These are phyloP conservation scores for Trifolium subterraneum DNA, from an alignment of 306 rosid species.

Conservation along the genomic window DNA sequence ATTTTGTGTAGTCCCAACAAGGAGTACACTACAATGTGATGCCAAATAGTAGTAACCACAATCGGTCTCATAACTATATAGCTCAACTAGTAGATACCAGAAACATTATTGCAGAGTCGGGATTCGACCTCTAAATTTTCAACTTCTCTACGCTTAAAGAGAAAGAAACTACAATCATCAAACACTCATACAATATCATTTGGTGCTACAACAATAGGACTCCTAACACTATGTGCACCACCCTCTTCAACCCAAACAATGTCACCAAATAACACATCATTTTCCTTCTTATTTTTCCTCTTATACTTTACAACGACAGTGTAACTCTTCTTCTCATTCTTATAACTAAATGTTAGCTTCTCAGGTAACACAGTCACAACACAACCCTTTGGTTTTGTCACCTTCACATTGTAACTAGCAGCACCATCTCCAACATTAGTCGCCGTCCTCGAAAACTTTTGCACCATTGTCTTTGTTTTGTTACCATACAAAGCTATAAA, in stretches of 20 bases:
- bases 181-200: conserved; percentile 9
- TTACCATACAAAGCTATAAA: conserved; percentile 46
- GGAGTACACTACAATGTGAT: neutral
- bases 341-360: conserved; percentile 38
- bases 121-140: no score
- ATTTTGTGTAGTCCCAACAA: neutral
- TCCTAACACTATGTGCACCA: conserved; percentile 42
- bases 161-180: no score
- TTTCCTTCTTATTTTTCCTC: conserved; percentile 7
- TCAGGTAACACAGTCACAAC: conserved; percentile 49
- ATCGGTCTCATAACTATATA: neutral
- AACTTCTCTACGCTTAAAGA: no score
- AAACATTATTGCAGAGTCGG: no score
- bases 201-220: conserved; percentile 51
- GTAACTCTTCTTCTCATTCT: conserved; percentile 52
- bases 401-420: conserved; percentile 47
- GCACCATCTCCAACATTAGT: conserved; percentile 62
- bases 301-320: conserved; percentile 38
- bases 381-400: conserved; percentile 47
- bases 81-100: no score
- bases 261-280: conserved; percentile 37
- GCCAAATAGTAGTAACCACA: neutral
- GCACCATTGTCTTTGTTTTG: conserved; percentile 4
- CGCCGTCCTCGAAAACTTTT: conserved; percentile 46
- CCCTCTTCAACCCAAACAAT: conserved; percentile 49